A percentile compares a stretch with the other conserved stretches of the same genome.
phyloP scores from a whole-genome alignment of 2,329 filamentous ascomycete species.

The Biscogniauxia marginata region DNA sequence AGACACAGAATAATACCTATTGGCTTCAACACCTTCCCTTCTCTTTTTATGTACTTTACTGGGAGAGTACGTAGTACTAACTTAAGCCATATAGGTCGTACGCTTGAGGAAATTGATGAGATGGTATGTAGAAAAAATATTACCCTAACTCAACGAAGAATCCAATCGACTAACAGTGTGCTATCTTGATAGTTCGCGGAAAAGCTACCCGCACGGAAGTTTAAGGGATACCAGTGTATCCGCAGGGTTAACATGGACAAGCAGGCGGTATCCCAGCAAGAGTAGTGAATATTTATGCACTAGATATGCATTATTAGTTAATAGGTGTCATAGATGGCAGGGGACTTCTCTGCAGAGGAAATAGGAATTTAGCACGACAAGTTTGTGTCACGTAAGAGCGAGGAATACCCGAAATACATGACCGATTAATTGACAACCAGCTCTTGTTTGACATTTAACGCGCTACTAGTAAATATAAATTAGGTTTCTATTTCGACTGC shows the following conservation, averaged over 20 bases:
- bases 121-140: neutral
- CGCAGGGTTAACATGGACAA: neutral
- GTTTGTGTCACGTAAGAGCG: too few species aligned
- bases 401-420: too few species aligned
- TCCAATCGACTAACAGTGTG: neutral
- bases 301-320: too few species aligned
- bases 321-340: too few species aligned
- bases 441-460: too few species aligned
- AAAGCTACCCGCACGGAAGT: neutral
- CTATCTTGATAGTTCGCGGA: neutral
- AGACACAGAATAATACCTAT: too few species aligned
- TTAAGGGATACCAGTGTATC: neutral
- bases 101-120: neutral
- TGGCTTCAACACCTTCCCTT: neutral
- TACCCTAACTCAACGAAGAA: neutral
- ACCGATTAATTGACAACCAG: too few species aligned
- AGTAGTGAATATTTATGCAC: too few species aligned
- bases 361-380: too few species aligned
- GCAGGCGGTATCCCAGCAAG: neutral
- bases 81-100: neutral
- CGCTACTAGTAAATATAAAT: too few species aligned
- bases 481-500: too few species aligned
- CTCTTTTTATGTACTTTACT: neutral
- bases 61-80: neutral
- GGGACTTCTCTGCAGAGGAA: too few species aligned